A percentile compares a stretch with the other conserved stretches of the same genome.
These are phyloP conservation scores for Hippophae tibetana DNA, from an alignment of 306 rosid species.

Conservation along the genomic window DNA sequence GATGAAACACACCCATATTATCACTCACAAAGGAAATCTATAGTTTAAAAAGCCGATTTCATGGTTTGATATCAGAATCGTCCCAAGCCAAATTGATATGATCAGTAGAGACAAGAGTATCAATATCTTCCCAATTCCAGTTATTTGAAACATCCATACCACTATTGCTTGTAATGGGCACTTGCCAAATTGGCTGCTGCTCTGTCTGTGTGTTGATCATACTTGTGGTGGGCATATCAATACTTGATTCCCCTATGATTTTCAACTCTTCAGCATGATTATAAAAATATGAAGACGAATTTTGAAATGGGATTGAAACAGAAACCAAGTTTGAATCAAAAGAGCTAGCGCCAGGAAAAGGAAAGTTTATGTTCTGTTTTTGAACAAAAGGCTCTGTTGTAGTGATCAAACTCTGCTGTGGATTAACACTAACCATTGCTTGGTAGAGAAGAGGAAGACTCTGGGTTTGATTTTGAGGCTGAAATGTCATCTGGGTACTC, in stretches of 20 bases:
- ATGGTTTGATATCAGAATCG: conserved; percentile 66
- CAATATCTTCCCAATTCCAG: conserved; percentile 92
- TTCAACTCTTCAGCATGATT: conserved; percentile 31
- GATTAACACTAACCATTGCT: conserved; percentile 25
- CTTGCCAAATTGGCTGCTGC: conserved; percentile 29
- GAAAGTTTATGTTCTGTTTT: conserved; percentile 4
- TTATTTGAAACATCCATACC: conserved; percentile 40
- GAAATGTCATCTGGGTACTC: conserved; percentile 22
- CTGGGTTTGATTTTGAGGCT: conserved; percentile 2
- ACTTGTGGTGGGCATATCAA: conserved; percentile 16
- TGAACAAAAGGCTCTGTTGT: conserved; percentile 9
- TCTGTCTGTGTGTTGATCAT: conserved; percentile 20
- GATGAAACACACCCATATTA: too few species aligned
- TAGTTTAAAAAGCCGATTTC: conserved; percentile 5
- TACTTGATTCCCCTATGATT: conserved; percentile 18
- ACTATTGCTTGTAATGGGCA: conserved; percentile 21
- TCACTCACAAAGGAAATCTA: too few species aligned
- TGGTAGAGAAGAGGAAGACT: conserved; percentile 1
- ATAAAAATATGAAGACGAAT: conserved; percentile 42
- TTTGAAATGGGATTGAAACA: conserved; percentile 35
- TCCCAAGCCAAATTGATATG: conserved; percentile 58
- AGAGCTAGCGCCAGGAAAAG: conserved; percentile 33
- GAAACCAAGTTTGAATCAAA: conserved; percentile 40
- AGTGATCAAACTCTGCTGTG: conserved; percentile 20
- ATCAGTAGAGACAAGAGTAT: conserved; percentile 73